These are phyloP conservation scores for Magnusiomyces tetraspermus DNA, from an alignment of 1,139 yeast species.

Conservation along the genomic window DNA sequence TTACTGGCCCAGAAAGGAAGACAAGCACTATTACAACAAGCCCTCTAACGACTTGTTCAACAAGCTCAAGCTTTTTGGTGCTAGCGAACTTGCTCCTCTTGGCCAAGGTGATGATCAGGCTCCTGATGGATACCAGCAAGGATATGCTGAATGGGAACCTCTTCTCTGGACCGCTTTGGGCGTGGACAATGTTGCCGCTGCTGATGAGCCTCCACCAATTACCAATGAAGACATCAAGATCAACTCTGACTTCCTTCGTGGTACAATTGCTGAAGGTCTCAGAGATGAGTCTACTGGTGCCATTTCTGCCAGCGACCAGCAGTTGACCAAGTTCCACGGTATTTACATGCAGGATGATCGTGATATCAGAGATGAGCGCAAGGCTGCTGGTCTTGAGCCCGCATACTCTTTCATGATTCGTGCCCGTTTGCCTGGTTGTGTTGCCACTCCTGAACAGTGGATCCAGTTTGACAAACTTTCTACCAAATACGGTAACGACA, in stretches of 20 bases:
- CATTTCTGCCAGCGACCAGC: slow-evolving; percentile 86
- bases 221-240: slow-evolving; percentile 95
- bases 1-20: slow-evolving; percentile 97
- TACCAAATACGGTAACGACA: slow-evolving; percentile 81
- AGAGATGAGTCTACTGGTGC: slow-evolving; percentile 82
- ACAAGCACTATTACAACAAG: slow-evolving; percentile 84
- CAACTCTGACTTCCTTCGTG: slow-evolving; percentile 78
- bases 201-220: slow-evolving; percentile 91
- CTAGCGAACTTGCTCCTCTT: slow-evolving; percentile 57
- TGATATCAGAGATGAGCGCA: slow-evolving; percentile 87
- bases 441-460: slow-evolving; percentile 83
- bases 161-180: slow-evolving; percentile 82
- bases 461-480: slow-evolving; percentile 75
- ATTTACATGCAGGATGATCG: slow-evolving; percentile 98
- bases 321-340: slow-evolving; percentile 94
- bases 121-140: slow-evolving; percentile 90
- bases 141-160: slow-evolving; percentile 80
- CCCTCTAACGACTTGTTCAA: slow-evolving; percentile 71
- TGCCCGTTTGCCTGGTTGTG: slow-evolving; percentile 91
- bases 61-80: slow-evolving; percentile 62
- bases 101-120: slow-evolving; percentile 97
- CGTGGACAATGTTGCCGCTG: slow-evolving; percentile 72
- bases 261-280: slow-evolving; percentile 85
- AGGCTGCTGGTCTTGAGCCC: slow-evolving; percentile 87
- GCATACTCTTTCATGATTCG: slow-evolving; percentile 95